Percentiles rank a stretch among this genome's conserved stretches.
These are phyloP conservation scores for Zalaria sp. DNA, from an alignment of 2,329 filamentous ascomycete genomes.

Conservation along the genomic window DNA sequence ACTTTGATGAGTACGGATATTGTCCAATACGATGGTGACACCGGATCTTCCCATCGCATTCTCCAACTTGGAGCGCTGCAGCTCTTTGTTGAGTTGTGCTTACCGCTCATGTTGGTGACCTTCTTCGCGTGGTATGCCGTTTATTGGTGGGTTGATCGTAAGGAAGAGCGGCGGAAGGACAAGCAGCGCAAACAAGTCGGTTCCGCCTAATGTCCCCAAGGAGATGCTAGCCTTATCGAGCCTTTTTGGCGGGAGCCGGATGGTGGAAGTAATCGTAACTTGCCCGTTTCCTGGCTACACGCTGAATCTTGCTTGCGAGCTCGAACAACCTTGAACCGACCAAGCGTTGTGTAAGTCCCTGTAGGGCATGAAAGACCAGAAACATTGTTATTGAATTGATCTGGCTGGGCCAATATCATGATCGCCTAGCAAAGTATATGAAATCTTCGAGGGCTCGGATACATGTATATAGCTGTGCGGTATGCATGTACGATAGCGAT, in stretches of 20 bases:
- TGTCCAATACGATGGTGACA: constrained; percentile 10
- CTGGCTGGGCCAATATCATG: too few species aligned
- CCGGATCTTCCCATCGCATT: constrained; percentile 6
- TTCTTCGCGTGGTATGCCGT: constrained; percentile 19
- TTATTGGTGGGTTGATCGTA: constrained; percentile 15
- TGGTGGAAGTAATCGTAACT: too few species aligned
- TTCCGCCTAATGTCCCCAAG: background rate
- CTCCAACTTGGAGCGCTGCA: constrained; percentile 13
- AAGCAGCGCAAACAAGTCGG: background rate
- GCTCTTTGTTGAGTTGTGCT: constrained; percentile 19
- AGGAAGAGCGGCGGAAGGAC: background rate
- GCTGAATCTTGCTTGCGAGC: too few species aligned
- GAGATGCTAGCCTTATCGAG: background rate
- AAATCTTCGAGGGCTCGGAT: too few species aligned
- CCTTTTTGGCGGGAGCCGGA: background rate
- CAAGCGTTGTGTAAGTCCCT: too few species aligned
- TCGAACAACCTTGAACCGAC: too few species aligned
- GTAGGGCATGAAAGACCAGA: too few species aligned
- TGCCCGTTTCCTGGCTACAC: too few species aligned
- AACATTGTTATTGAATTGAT: too few species aligned
- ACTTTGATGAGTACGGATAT: constrained; percentile 29
- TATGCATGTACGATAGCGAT: too few species aligned
- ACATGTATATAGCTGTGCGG: too few species aligned
- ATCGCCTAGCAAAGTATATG: too few species aligned
- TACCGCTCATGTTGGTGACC: constrained; percentile 22